These are phyloP conservation scores for Macrolepiota fuliginosa DNA, from an alignment of 768 basidiomycete genomes.

Conservation along the genomic window DNA sequence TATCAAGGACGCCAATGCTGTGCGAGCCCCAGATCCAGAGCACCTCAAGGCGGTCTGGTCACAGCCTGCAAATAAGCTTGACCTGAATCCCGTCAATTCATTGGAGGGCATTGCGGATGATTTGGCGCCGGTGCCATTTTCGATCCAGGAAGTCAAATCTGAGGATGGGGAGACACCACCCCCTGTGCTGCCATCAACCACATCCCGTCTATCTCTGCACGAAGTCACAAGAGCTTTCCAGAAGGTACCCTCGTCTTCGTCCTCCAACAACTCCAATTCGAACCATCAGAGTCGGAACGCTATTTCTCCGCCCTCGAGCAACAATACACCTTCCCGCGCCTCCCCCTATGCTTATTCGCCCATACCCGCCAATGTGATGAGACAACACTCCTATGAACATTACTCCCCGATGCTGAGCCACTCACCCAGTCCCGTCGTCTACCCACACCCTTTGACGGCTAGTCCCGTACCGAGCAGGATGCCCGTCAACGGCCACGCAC, in stretches of 20 bases:
- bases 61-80: slow-evolving; percentile 70
- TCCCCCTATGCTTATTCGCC: slow-evolving; percentile 38
- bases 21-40: slow-evolving; percentile 75
- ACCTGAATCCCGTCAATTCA: slow-evolving; percentile 69
- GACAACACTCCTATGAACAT: slow-evolving; percentile 59
- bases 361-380: slow-evolving; percentile 46
- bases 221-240: slow-evolving; percentile 89
- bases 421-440: slow-evolving; percentile 71
- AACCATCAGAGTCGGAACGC: slow-evolving; percentile 49
- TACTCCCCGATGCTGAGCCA: slow-evolving; percentile 68
- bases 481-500: slow-evolving; percentile 59
- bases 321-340: slow-evolving; percentile 25
- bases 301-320: slow-evolving; percentile 48
- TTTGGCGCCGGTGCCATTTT: slow-evolving; percentile 73
- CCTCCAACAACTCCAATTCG: slow-evolving; percentile 44
- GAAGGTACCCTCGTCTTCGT: slow-evolving; percentile 62
- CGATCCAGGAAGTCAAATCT: slow-evolving; percentile 82
- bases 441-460: slow-evolving; percentile 53
- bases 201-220: slow-evolving; percentile 75
- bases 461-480: slow-evolving; percentile 66
- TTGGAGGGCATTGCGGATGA: slow-evolving; percentile 84
- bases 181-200: slow-evolving; percentile 50
- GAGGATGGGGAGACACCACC: slow-evolving; percentile 84
- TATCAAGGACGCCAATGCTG: slow-evolving; percentile 60
- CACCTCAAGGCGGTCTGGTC: slow-evolving; percentile 86